Conservation (phyloP, 2,329 filamentous ascomycete species). For the Ceratocystis ficicola region DNA sequence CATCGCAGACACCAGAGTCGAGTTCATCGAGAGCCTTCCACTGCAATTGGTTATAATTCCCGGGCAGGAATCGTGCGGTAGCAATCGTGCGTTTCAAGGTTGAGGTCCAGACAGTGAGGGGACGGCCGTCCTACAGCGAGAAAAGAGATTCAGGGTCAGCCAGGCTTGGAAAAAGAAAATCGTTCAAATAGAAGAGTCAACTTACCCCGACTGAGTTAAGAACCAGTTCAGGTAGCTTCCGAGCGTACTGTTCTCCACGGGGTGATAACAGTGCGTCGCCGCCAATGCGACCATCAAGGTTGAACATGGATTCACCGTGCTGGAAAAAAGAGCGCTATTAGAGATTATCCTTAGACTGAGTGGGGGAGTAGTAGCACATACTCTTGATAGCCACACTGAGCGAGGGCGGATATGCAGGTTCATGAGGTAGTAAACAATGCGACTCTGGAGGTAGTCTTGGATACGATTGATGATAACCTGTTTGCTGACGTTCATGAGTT, state of each 20-base stretch:
- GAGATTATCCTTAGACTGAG: background rate
- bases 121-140: conserved; percentile 42
- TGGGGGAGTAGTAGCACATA: conserved; percentile 35
- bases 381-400: conserved; percentile 90
- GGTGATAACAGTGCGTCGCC: conserved; percentile 79
- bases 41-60: conserved; percentile 81
- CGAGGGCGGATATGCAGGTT: conserved; percentile 95
- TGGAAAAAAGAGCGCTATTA: conserved; percentile 29
- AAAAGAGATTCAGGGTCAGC: conserved; percentile 21
- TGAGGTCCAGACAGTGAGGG: conserved; percentile 51
- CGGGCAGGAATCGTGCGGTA: conserved; percentile 70
- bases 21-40: conserved; percentile 98
- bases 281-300: conserved; percentile 80
- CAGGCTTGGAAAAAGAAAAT: background rate
- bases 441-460: conserved; percentile 88
- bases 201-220: conserved; percentile 73
- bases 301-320: conserved; percentile 93
- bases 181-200: conserved; percentile 23
- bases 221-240: conserved; percentile 71
- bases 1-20: conserved; percentile 91
- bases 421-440: conserved; percentile 96
- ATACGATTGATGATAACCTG: conserved; percentile 98
- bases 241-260: conserved; percentile 77
- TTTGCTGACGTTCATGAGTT: conserved; percentile 90
- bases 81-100: conserved; percentile 72